phyloP scores from a whole-genome alignment of 2,329 filamentous ascomycete species.

The Niveomyces coronatus region DNA sequence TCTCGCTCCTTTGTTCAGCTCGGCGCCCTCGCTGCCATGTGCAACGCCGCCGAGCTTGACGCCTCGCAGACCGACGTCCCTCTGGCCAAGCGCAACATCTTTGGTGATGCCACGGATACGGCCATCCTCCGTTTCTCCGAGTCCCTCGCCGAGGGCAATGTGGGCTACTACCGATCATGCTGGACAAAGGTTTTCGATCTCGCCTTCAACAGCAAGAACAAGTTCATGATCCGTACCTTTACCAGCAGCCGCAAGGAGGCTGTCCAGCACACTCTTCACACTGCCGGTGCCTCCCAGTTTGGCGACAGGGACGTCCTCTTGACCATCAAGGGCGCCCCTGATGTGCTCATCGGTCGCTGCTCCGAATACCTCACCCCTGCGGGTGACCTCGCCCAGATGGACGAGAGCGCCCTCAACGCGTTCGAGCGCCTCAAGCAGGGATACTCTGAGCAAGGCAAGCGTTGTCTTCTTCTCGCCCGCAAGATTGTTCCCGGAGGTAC shows the following conservation, averaged over 20 bases:
- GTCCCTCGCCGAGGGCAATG: slow-evolving; percentile 39
- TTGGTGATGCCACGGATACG: slow-evolving; percentile 68
- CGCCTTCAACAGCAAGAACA: slow-evolving; percentile 75
- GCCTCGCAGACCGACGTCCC: slow-evolving; percentile 49
- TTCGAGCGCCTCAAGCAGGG: slow-evolving; percentile 53
- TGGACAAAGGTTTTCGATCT: slow-evolving; percentile 60
- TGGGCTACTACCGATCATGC: slow-evolving; percentile 46
- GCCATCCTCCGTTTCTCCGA: slow-evolving; percentile 65
- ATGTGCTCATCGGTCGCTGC: slow-evolving; percentile 58
- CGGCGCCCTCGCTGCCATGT: slow-evolving; percentile 52
- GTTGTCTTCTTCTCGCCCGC: slow-evolving; percentile 56
- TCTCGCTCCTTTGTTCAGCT: slow-evolving; percentile 39
- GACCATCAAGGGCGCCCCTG: slow-evolving; percentile 72
- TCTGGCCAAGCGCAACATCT: slow-evolving; percentile 51
- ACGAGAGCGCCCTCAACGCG: slow-evolving; percentile 29
- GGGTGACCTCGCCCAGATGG: slow-evolving; percentile 42
- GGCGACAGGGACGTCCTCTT: slow-evolving; percentile 37
- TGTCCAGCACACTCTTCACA: slow-evolving; percentile 26
- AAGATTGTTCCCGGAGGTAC: slow-evolving; percentile 39
- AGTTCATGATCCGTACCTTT: slow-evolving; percentile 64
- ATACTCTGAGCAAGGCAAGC: slow-evolving; percentile 59
- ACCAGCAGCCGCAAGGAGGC: slow-evolving; percentile 27
- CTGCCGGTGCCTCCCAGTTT: slow-evolving; percentile 24
- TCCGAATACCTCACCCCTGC: slow-evolving; percentile 43
- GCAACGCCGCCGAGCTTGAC: slow-evolving; percentile 69